Evolutionary conservation across 345 rosid genomes (phyloP).

Genomic region (Citrus sinensis): DVS_A1.0 CM039161.1:13054501-13055000

Average conservation of each 20-base stretch:
- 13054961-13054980: background rate
- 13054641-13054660: background rate
- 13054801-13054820: background rate
- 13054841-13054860: background rate
- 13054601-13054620: background rate
- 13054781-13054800: background rate
- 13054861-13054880: background rate
- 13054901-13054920: background rate
- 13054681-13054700: background rate
- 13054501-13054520: background rate
- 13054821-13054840: background rate
- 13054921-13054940: background rate
- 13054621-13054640: too few relatives aligned
- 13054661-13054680: background rate
- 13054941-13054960: background rate
- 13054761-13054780: background rate
- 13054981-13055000: background rate
- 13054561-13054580: background rate
- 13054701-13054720: background rate
- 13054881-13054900: background rate
- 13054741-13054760: background rate
- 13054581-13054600: background rate
- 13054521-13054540: background rate
- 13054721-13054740: background rate
- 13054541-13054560: background rate